phyloP scores from a whole-genome alignment of 371 early-diverging fungal genomes.

The Syncephalastrum sp. region DNA sequence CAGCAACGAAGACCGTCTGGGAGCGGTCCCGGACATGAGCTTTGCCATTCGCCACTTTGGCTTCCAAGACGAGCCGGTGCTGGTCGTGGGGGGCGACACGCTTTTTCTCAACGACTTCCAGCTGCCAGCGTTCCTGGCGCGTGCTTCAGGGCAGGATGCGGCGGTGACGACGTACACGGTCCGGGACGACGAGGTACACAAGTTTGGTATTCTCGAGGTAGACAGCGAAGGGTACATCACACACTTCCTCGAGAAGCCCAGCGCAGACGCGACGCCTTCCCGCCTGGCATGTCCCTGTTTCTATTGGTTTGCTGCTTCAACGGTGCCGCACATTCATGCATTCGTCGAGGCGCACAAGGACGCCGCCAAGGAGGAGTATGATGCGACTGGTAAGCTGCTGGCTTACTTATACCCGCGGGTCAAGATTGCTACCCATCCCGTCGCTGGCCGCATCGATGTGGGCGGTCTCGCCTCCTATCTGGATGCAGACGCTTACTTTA shows the following conservation, averaged over 20 bases:
- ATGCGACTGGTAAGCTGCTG: slow-evolving; percentile 63
- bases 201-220: slow-evolving; percentile 58
- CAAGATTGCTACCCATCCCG: slow-evolving; percentile 38
- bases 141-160: slow-evolving; percentile 14
- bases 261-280: slow-evolving; percentile 37
- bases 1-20: slow-evolving; percentile 54
- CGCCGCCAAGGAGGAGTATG: slow-evolving; percentile 45
- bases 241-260: slow-evolving; percentile 59
- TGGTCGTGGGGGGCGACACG: slow-evolving; percentile 65
- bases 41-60: slow-evolving; percentile 46
- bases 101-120: slow-evolving; percentile 56
- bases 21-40: slow-evolving; percentile 58
- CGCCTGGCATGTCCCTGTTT: slow-evolving; percentile 66
- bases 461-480: slow-evolving; percentile 55
- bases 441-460: slow-evolving; percentile 64
- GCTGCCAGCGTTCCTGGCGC: slow-evolving; percentile 22
- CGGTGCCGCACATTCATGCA: slow-evolving; percentile 33
- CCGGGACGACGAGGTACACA: slow-evolving; percentile 41
- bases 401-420: slow-evolving; percentile 49
- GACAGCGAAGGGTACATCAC: slow-evolving; percentile 31
- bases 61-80: slow-evolving; percentile 26
- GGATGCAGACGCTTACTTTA: slow-evolving; percentile 54
- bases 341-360: slow-evolving; percentile 41
- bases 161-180: slow-evolving; percentile 52
- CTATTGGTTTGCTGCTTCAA: slow-evolving; percentile 39